Percentiles rank a stretch among this genome's conserved stretches.
Evolutionary conservation across 768 basidiomycete species (phyloP).

Genomic region (Mycena venus): DNA sequence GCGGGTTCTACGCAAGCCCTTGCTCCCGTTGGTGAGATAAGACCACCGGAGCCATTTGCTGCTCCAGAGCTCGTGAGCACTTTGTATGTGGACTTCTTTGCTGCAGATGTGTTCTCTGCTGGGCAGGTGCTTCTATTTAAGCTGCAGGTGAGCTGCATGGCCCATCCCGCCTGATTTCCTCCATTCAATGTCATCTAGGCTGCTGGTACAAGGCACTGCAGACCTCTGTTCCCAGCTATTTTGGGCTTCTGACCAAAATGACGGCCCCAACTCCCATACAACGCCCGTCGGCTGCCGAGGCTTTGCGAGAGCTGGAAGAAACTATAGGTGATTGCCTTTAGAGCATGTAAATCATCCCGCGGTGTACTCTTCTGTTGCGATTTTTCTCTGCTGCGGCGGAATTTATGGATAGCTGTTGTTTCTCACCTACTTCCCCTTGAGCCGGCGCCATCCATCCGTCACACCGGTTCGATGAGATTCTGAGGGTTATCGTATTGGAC

Average conservation of each 20-base stretch:
- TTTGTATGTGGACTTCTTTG: neutral
- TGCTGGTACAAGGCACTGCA: neutral
- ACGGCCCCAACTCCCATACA: neutral
- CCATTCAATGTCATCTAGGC: neutral
- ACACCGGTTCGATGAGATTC: too few relatives aligned
- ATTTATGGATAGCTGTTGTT: too few relatives aligned
- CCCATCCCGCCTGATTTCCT: neutral
- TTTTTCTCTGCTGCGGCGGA: too few relatives aligned
- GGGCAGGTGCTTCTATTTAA: neutral
- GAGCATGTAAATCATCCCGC: too few relatives aligned
- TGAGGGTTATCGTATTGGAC: too few relatives aligned
- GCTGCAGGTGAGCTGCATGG: neutral
- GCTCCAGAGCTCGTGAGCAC: neutral
- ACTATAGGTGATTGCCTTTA: neutral
- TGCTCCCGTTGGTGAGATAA: neutral
- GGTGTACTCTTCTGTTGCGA: too few relatives aligned
- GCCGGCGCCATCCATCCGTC: too few relatives aligned
- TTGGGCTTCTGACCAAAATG: neutral
- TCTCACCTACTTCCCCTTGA: too few relatives aligned
- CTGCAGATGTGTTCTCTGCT: neutral
- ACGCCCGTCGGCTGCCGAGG: neutral
- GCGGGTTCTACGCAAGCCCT: neutral
- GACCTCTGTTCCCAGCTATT: neutral
- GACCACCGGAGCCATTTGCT: constrained; percentile 2
- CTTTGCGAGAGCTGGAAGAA: neutral